Evolutionary conservation across 169 alveolate genomes (phyloP), one percentile per base, ranked within the genome.

Genomic region (Plasmodium vivax): DNA sequence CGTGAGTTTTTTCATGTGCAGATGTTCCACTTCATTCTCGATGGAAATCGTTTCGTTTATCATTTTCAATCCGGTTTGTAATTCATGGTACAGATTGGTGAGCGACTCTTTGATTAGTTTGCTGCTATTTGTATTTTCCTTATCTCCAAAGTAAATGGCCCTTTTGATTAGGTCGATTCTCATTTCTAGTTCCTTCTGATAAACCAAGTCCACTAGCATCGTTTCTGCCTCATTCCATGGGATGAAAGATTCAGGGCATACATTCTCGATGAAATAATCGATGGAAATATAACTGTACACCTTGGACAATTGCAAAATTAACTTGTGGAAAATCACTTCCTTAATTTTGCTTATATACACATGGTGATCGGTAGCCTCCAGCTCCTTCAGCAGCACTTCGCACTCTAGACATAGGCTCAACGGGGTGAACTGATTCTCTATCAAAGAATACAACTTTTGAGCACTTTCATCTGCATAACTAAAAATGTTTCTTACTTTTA

Each of bases 151-250:
- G 79, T 84, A 90, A 7, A 75, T 94, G 34, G 88, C 94, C 43
- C 95, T 85, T 94, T 92, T 96, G 12, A 96, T 83, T 73, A 95
- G 95, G 88, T 96, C 98, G n/a, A 96, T 92, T 54, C 97, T 54
- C 74, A 96, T 93, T 75, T 94, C 97, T 74, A 95, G 79, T 51
- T 91, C 93, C 38, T 96, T 97, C 23, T 96, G 95, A 81, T 93
- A 95, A 10, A 94, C 98, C 90, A 96, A 80, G 45, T 96, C 98
- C 7, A 96, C 98, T 58, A 97, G 81, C 85, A 94, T 90, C 90
- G 92, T 96, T 94, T 96, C 98, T 10, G 98, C 98, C 72, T 97
- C 97, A 71, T 96, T 93, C 99, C 99, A 98, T 30, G 97, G 88
- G 77, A 97, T 93, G 94, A 98, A 98, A 19, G 94, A 97, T 51